phyloP scores from a whole-genome alignment of 129 eudicot species.

The Dittrichia graveolens region DNA sequence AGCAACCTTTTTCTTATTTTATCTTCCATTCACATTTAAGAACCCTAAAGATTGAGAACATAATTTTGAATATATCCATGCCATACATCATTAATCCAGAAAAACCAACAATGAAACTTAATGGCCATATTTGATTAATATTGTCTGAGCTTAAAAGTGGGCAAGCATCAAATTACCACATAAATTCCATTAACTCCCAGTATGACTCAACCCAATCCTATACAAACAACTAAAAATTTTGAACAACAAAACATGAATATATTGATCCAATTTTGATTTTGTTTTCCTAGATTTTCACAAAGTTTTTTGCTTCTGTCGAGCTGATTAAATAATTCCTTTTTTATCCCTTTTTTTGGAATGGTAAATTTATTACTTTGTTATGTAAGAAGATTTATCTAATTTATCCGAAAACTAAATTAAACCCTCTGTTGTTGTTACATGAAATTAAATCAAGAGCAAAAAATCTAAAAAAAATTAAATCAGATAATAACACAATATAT shows the following conservation, averaged over 20 bases:
- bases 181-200: slow-evolving; percentile 9
- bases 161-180: background rate
- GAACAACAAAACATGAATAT: background rate
- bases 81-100: slow-evolving; percentile 10
- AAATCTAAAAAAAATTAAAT: background rate
- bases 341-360: background rate
- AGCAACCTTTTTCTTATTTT: slow-evolving; percentile 7
- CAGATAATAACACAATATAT: background rate
- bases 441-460: background rate
- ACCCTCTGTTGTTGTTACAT: background rate
- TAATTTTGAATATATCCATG: background rate
- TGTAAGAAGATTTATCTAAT: background rate
- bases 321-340: background rate
- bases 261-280: background rate
- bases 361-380: background rate
- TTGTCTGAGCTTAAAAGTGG: slow-evolving; percentile 19
- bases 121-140: slow-evolving; percentile 8
- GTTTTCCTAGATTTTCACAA: background rate
- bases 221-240: slow-evolving; percentile 3
- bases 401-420: background rate
- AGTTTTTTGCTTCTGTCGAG: background rate
- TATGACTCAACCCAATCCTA: background rate
- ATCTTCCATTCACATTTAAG: background rate
- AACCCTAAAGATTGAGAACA: slow-evolving; percentile 3
- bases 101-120: background rate